phyloP scores from a whole-genome alignment of 768 basidiomycete species.

The Candolleomyces aberdarensis region DNA sequence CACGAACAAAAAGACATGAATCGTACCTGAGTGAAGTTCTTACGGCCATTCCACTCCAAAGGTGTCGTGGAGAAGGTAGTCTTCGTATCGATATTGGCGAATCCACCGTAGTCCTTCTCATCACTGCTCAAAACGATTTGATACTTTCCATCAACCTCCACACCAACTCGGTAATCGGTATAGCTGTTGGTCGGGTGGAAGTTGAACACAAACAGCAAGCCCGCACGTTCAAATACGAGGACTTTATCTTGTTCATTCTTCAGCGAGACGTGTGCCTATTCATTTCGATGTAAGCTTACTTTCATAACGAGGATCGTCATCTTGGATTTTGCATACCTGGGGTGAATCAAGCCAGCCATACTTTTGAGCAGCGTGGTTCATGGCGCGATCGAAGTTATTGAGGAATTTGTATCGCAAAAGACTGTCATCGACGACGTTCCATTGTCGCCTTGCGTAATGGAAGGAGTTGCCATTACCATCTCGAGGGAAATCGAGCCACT shows the following conservation, averaged over 20 bases:
- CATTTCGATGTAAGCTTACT: neutral
- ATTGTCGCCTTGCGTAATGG: slow-evolving; percentile 95
- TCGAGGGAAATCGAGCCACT: slow-evolving; percentile 99
- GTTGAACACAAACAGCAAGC: slow-evolving; percentile 95
- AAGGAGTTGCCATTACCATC: slow-evolving; percentile 95
- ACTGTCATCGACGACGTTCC: slow-evolving; percentile 88
- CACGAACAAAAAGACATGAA: neutral
- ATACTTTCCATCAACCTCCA: slow-evolving; percentile 85
- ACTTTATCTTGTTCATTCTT: slow-evolving; percentile 94
- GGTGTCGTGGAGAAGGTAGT: slow-evolving; percentile 76
- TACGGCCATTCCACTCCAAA: slow-evolving; percentile 89
- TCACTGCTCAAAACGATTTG: slow-evolving; percentile 78
- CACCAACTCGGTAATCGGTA: slow-evolving; percentile 91
- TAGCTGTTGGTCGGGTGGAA: slow-evolving; percentile 92
- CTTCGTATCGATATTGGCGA: slow-evolving; percentile 68
- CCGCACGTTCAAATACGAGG: slow-evolving; percentile 90
- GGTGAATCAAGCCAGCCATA: slow-evolving; percentile 83
- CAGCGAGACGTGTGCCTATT: slow-evolving; percentile 86
- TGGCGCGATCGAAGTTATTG: slow-evolving; percentile 88
- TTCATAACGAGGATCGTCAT: neutral
- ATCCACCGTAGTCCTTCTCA: slow-evolving; percentile 87
- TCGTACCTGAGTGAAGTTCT: slow-evolving; percentile 82
- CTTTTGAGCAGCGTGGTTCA: slow-evolving; percentile 83
- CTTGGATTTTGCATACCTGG: slow-evolving; percentile 48
- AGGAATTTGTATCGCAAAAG: slow-evolving; percentile 91